Base-by-base conservation (phyloP, 306 rosid species). In the Carpinus fangiana region DNA sequence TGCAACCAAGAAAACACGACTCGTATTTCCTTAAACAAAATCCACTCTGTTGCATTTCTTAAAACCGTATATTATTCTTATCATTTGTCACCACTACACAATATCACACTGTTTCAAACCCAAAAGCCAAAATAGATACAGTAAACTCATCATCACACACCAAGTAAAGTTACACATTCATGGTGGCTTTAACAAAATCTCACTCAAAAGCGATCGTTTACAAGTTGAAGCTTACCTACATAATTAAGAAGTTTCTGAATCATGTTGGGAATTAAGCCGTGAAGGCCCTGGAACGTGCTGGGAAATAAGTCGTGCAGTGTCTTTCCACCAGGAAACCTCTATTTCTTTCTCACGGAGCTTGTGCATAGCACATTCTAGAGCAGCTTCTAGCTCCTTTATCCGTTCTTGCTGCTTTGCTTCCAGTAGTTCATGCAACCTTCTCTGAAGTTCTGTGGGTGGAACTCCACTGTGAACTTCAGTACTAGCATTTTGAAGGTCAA, bases 261-360 rank as follows among this genome's bases (percentile, higher is more conserved):
- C 82, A 48, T 82, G 87, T 13, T 72, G 84, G 78, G 90, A 91
- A 79, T 84, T 80, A 73, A 83, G 79, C 34, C 84, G 78, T 36
- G 89, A 81, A 60, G 86, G 87, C 81, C 82, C 88, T 72, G 90
- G 91, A 75, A 84, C 78, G 51, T 82, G 89, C 66, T 70, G 84
- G 10, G 91, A 90, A 67, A 86, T 51, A 31, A 79, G 84, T 53
- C 59, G 65, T 28, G 89, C 91, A 38, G 90, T 81, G 81, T 91
- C 93, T 83, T 88, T 90, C 97, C 97, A 93, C 94, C 97, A 89
- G 12, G 89, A 84, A 73, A 70, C 76, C 88, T 91, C 96, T 36
- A 43, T 62, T 76, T 90, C 99, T 66, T 91, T 95, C 78, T 95
- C 90, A 0, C 51, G 53, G 70, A 90, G 86, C 77, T 87, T 87